Evolutionary conservation across 2,329 filamentous ascomycete genomes (phyloP).

Genomic region (Sclerotinia sclerotiorum): DNA sequence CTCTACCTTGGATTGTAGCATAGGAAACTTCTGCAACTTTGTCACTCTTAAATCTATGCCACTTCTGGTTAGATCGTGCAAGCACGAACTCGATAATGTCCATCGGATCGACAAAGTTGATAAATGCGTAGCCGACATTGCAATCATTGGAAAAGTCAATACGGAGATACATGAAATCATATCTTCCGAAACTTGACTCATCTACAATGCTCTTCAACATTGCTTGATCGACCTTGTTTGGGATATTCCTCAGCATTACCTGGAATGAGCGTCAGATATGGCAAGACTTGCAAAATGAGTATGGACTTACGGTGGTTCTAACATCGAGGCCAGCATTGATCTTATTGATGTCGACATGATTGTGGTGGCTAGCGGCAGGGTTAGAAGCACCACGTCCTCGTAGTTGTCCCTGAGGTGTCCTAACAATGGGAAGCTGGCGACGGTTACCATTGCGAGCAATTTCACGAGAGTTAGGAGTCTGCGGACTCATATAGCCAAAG

Average conservation of each 20-base stretch:
- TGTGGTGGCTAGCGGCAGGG: conserved; percentile 52
- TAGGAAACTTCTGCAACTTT: conserved; percentile 92
- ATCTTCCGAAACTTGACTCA: conserved; percentile 74
- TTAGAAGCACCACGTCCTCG: conserved; percentile 46
- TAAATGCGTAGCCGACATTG: conserved; percentile 95
- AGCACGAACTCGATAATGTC: conserved; percentile 77
- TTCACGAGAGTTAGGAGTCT: conserved; percentile 26
- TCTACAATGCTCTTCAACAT: conserved; percentile 80
- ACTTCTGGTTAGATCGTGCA: conserved; percentile 67
- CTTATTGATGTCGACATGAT: conserved; percentile 60
- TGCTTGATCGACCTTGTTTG: conserved; percentile 79
- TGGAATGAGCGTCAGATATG: conserved; percentile 40
- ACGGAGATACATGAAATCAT: conserved; percentile 92
- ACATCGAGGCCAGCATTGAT: conserved; percentile 68
- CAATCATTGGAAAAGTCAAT: conserved; percentile 85
- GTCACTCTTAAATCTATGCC: conserved; percentile 78
- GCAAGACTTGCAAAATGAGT: conserved; percentile 14
- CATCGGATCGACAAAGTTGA: conserved; percentile 84
- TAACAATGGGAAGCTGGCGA: conserved; percentile 44
- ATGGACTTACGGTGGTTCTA: conserved; percentile 64
- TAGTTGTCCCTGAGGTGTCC: conserved; percentile 39
- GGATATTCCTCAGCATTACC: conserved; percentile 95
- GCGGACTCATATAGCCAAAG: conserved; percentile 19
- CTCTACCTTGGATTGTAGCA: conserved; percentile 93
- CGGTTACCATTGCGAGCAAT: conserved; percentile 26